Base-by-base conservation (phyloP, 2,329 filamentous ascomycete species). In the Talaromyces sp. region DNA sequence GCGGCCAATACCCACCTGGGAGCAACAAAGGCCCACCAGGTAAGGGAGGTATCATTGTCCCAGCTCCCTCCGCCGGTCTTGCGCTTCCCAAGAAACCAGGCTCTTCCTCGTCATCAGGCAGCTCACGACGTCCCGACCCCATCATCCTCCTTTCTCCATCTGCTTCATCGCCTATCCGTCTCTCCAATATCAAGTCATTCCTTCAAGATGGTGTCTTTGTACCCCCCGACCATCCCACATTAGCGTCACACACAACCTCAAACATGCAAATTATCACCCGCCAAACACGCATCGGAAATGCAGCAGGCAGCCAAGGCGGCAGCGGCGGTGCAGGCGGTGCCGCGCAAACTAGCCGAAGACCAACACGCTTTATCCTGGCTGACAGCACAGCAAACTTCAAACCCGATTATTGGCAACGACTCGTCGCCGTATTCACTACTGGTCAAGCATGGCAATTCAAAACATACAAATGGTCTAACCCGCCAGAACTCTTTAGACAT, bases 381-480 rank as follows among this genome's bases (percentile, higher is more conserved):
- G 95, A 99, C 77, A 90, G 89, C 19, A 91, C 93, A 0, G 90
- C 96, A 74, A 90, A 95, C 77, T 99, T 99, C 85, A 96, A 97
- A 77, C 95, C 95, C 0, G 93, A 98, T 75, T 97, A 98, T 82
- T 99, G 95, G 95, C 89, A 89, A 72, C 89, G 93, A 60, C 90
- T 99, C 7, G 95, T 97, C 1, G 95, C 91, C 13, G 93, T 99
- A 65, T 98, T 99, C 80, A 99, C 95, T 0, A 99, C 95, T 0
- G 95, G 95, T 39, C 95, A 99, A 81, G 88, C 90, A 10, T 99
- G 95, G 95, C 95, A 99, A 79, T 99, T 99, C 82, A 97, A 97
- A 81, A 91, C 88, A 70, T 99, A 99, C 85, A 97, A 96, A 79
- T 99, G 95, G 92, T 89, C 89, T 70, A 89, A 90, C 64, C 91